Evolutionary conservation across 2,329 filamentous ascomycete species (phyloP), one percentile per base, ranked within the genome.

Genomic region (Geosmithia morbida): DNA sequence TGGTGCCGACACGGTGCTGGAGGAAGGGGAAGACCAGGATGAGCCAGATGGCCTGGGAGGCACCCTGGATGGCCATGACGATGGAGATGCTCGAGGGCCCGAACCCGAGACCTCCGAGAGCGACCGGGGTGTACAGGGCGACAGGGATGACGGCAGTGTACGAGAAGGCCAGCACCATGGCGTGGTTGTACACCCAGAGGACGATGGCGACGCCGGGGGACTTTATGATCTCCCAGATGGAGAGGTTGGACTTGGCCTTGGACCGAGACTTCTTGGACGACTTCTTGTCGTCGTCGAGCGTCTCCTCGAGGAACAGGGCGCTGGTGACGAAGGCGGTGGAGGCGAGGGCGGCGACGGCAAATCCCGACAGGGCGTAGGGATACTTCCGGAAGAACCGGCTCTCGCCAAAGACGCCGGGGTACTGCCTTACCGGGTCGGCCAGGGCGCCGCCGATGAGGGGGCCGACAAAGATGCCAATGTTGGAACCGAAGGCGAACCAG

Each of bases 401-500:
- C 13, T 63, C 52, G 7, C 68, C 68, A 50, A 80, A 79, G 0
- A 73, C 47, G 0, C 63, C 54, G 1, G 79, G 74, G 55, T 82
- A 87, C 58, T 83, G 77, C 5, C 64, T 55, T 0, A 73, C 79
- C 1, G 85, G 86, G 33, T 84, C 73, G 11, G 83, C 80, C 1
- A 92, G 69, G 1, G 67, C 69, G 46, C 85, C 86, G 41, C 85
- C 84, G 18, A 87, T 57, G 8, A 86, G 56, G 2, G 85, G 83
- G 0, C 85, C 86, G 2, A 87, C 29, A 49, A 87, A 79, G 43
- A 90, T 79, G 3, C 86, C 86, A 8, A 89, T 19, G 53, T 90
- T 90, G 4, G 79, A 78, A 0, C 75, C 69, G 57, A 90, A 86
- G 10, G 84, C 83, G 57, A 89, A 89, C 68, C 79, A 84, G 56